Conservation (phyloP, 1,284 basidiomycete genomes). For the Porodaedalea pini region DNA sequence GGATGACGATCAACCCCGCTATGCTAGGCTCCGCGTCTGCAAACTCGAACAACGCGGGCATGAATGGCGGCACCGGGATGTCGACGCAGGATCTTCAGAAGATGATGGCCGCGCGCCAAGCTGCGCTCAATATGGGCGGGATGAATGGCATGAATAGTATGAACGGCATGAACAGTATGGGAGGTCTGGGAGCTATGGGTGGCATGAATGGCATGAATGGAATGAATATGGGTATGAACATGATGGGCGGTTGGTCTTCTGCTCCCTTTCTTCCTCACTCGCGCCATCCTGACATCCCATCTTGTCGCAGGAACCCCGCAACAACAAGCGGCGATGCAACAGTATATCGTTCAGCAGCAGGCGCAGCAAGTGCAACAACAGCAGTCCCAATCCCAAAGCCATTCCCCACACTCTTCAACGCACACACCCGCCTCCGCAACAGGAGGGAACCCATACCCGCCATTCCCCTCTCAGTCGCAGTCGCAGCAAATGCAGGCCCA, state of each 20-base stretch:
- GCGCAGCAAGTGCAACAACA: constrained; percentile 26
- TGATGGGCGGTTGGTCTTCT: constrained; percentile 14
- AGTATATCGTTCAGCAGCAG: constrained; percentile 26
- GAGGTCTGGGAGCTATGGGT: constrained; percentile 9
- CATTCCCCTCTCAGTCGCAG: not conserved
- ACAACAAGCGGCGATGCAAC: constrained; percentile 20
- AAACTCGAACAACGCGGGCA: not conserved
- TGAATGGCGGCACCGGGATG: constrained; percentile 4
- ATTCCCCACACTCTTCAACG: not conserved
- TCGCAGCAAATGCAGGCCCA: constrained; percentile 10
- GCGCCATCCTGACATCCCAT: constrained; percentile 16
- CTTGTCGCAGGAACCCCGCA: constrained; percentile 9
- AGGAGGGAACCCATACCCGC: constrained; percentile 7
- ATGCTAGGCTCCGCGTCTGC: constrained; percentile 15
- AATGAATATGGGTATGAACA: constrained; percentile 18
- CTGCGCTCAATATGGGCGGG: constrained; percentile 3
- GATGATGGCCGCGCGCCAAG: constrained; percentile 19
- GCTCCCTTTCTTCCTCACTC: not conserved
- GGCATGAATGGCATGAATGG: constrained; percentile 14
- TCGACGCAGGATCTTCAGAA: constrained; percentile 21
- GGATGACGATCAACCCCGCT: constrained; percentile 16
- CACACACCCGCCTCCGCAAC: not conserved
- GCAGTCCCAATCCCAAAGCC: constrained; percentile 22
- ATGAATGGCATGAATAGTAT: constrained; percentile 13
- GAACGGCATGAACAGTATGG: constrained; percentile 5